Conservation (phyloP, 305 asterid species). For the Euphrasia arctica region DNA sequence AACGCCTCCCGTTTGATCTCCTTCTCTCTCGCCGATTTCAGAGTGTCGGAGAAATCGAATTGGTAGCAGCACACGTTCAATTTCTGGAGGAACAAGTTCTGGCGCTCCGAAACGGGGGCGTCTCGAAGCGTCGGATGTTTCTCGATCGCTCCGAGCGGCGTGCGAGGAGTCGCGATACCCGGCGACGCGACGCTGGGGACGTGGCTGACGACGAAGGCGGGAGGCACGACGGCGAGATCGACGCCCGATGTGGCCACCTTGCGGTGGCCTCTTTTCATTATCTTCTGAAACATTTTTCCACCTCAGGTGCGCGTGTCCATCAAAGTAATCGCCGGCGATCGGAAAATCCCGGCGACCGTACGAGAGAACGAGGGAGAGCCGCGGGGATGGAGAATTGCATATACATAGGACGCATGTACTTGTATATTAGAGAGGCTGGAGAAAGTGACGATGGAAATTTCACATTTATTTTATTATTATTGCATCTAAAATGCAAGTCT, state of each 20-base stretch:
- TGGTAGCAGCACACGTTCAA: constrained; percentile 59
- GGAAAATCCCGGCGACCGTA: constrained; percentile 55
- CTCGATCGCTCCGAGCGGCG: constrained; percentile 49
- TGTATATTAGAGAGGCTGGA: constrained; percentile 12
- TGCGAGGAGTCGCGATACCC: constrained; percentile 25
- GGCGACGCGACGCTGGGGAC: constrained; percentile 49
- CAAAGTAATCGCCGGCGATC: constrained; percentile 38
- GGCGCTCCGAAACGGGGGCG: constrained; percentile 61
- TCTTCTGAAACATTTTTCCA: constrained; percentile 64
- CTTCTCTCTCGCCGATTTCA: constrained; percentile 61
- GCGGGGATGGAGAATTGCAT: constrained; percentile 23
- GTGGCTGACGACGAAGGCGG: constrained; percentile 58
- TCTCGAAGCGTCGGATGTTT: constrained; percentile 68
- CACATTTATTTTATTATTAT: too few species aligned
- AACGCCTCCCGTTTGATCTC: constrained; percentile 75
- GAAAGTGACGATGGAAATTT: constrained; percentile 31
- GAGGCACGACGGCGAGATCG: constrained; percentile 39
- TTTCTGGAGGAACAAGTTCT: constrained; percentile 56
- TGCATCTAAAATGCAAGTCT: too few species aligned
- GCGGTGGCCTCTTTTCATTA: constrained; percentile 70
- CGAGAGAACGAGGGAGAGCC: constrained; percentile 22
- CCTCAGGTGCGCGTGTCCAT: constrained; percentile 25
- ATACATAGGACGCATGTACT: constrained; percentile 22
- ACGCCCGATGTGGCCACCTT: constrained; percentile 67
- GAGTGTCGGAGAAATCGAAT: constrained; percentile 53